Conservation (phyloP, 345 rosid species). For the Clausena lansium region DNA sequence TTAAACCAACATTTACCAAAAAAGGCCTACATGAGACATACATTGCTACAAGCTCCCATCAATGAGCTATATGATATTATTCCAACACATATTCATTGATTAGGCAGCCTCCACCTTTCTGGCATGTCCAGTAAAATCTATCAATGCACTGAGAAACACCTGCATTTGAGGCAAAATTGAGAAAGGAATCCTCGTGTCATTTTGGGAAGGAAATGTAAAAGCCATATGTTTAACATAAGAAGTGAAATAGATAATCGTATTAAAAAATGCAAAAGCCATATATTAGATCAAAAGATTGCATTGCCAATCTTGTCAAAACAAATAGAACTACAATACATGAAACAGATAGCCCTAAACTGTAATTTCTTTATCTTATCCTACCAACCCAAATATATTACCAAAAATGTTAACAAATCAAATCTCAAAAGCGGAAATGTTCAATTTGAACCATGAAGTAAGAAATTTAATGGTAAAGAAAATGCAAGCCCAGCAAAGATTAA, state of each 20-base stretch:
- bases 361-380: background rate
- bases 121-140: slow-evolving; percentile 88
- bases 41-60: slow-evolving; percentile 99
- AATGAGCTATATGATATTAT: slow-evolving; percentile 83
- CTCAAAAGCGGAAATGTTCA: slow-evolving; percentile 5
- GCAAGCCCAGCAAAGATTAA: background rate
- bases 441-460: background rate
- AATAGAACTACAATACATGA: background rate
- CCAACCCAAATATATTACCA: background rate
- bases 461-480: background rate
- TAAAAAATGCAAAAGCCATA: background rate
- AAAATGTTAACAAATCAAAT: background rate
- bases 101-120: slow-evolving; percentile 73
- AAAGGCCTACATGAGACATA: slow-evolving; percentile 36
- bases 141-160: slow-evolving; percentile 86
- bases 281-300: background rate
- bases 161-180: slow-evolving; percentile 30
- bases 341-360: background rate
- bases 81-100: slow-evolving; percentile 59
- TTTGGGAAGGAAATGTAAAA: too few species aligned
- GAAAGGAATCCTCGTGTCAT: slow-evolving; percentile 9
- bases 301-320: background rate
- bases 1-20: background rate
- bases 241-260: background rate
- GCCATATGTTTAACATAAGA: too few species aligned